Conservation (phyloP, 1,139 yeast genomes). For the Candida glucosophila region DNA sequence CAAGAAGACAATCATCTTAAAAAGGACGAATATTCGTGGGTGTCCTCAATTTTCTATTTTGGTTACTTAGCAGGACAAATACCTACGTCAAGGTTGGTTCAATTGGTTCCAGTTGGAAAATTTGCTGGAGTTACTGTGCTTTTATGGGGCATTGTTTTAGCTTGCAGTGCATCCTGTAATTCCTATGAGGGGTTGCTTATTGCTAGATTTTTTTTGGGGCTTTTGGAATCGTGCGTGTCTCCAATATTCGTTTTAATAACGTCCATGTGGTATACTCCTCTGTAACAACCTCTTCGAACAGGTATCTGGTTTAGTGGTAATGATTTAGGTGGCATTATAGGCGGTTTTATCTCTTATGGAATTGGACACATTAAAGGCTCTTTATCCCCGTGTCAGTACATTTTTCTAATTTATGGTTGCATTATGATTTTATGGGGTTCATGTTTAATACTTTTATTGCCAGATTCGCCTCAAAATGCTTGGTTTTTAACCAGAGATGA, state of each 20-base stretch:
- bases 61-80: constrained; percentile 34
- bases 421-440: constrained; percentile 26
- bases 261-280: constrained; percentile 34
- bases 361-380: constrained; percentile 28
- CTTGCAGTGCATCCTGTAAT: constrained; percentile 16
- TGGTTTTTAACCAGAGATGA: constrained; percentile 20
- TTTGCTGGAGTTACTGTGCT: constrained; percentile 17
- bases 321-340: constrained; percentile 32
- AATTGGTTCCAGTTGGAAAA: constrained; percentile 19
- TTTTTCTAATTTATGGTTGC: constrained; percentile 28
- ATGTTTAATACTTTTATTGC: constrained; percentile 18
- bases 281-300: constrained; percentile 28
- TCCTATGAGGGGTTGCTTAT: constrained; percentile 23
- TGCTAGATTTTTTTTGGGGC: constrained; percentile 21
- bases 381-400: constrained; percentile 27
- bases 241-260: constrained; percentile 35
- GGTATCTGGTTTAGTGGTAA: constrained; percentile 32
- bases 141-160: constrained; percentile 24
- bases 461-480: constrained; percentile 24
- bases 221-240: constrained; percentile 33
- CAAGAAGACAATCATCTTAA: constrained; percentile 20
- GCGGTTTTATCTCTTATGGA: constrained; percentile 32
- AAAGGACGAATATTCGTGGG: constrained; percentile 22
- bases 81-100: constrained; percentile 20
- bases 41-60: constrained; percentile 24